Percentiles rank a stretch among this genome's conserved stretches.
phyloP scores from a whole-genome alignment of 768 basidiomycete species.

The Serendipita sp. region DNA sequence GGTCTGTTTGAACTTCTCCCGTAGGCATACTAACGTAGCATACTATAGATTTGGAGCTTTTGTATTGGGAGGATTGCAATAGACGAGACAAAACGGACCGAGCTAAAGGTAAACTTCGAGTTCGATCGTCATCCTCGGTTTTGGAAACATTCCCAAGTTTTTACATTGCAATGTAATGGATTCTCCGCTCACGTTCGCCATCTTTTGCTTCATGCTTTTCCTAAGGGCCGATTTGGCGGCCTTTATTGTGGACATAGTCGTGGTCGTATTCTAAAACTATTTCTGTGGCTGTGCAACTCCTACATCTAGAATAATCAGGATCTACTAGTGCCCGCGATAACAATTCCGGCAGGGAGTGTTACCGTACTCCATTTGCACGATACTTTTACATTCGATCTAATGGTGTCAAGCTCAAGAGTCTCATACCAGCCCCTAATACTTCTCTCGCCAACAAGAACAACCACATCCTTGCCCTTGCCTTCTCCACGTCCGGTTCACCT shows the following conservation, averaged over 20 bases:
- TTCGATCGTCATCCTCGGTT: neutral
- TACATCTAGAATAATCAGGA: too few relatives aligned
- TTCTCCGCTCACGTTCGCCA: neutral
- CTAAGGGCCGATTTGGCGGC: neutral
- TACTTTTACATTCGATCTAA: conserved; percentile 86
- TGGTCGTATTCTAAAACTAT: too few relatives aligned
- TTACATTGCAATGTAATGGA: neutral
- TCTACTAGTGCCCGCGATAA: too few relatives aligned
- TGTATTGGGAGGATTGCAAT: neutral
- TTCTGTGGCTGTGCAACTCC: too few relatives aligned
- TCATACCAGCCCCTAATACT: conserved; percentile 77
- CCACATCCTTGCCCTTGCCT: conserved; percentile 74
- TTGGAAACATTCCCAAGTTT: neutral
- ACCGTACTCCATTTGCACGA: too few relatives aligned
- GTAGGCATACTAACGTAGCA: neutral
- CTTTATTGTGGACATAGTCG: neutral
- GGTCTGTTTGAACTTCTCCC: neutral
- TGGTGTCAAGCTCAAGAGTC: conserved; percentile 73
- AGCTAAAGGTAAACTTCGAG: neutral
- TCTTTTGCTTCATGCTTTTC: neutral
- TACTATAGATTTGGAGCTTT: neutral
- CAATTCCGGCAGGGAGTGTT: too few relatives aligned
- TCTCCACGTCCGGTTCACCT: conserved; percentile 48
- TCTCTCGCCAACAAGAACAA: conserved; percentile 79
- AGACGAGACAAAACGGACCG: neutral